Evolutionary conservation across 306 rosid species (phyloP), one percentile per base, ranked within the genome.

Genomic region (Medicago lupulina): DNA sequence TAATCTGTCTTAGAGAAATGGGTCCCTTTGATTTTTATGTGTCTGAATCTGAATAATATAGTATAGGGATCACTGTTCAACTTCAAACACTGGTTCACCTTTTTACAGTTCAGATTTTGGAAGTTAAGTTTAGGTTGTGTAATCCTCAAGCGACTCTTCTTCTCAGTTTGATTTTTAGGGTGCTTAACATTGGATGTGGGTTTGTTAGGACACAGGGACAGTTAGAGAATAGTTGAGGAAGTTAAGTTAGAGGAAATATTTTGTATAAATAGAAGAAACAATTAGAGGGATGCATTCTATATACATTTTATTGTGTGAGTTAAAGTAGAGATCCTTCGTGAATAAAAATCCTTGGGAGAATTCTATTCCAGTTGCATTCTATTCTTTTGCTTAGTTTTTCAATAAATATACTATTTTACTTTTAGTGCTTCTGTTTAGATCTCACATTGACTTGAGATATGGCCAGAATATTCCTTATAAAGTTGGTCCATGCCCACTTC

Each of bases 81-180:
- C 28, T 57, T 71, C 74, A 71, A 15, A 54, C 50, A 70, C 74
- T 15, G 13, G 21, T 71, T 39, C 15, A 9, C 65, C 23, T 59
- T 81, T 67, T 69, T 61, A 41, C 40, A 17, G 57, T 81, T 75
- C 44, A 51, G 55, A 34, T 7, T 59, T 64, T 46, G 63, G 43
- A 67, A 55, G 47, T 64, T 28, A 23, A 39, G 23, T 25, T 64
- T 63, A 63, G 28, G 43, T 72, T 63, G 51, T 31, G 23, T 68
- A 68, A 74, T 60, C 71, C 28, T 51, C 70, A 61, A 12, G 80
- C 18, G 21, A 34, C 63, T 47, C 53, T 47, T 50, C 18, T 70
- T 62, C 53, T 49, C 57, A 17, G n/a, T 74, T 78, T 67, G 46
- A 47, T 31, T 57, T 82, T 74, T 58, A 40, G 14, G 66, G 40